Conservation (phyloP, 2,329 filamentous ascomycete genomes). For the Colletotrichum sp. region DNA sequence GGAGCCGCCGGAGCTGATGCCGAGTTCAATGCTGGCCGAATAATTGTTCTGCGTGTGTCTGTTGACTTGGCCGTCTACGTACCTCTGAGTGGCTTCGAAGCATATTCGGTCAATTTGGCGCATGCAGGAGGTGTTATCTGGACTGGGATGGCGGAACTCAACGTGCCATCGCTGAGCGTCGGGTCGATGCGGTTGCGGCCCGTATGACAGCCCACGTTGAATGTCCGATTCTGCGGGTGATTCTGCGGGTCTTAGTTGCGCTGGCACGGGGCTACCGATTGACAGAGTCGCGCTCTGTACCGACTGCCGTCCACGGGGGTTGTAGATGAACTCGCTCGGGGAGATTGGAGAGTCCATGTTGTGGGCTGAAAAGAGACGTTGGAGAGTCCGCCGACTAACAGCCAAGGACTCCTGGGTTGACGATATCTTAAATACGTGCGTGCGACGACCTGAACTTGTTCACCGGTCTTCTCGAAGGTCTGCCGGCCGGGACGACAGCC, state of each 20-base stretch:
- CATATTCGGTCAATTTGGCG: constrained; percentile 26
- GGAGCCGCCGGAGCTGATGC: too few species aligned
- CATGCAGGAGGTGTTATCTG: not conserved
- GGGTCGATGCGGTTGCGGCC: not conserved
- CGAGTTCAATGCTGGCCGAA: not conserved
- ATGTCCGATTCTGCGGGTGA: too few species aligned
- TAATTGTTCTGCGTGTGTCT: constrained; percentile 17
- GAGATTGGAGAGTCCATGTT: not conserved
- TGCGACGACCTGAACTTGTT: not conserved
- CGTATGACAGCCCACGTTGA: not conserved
- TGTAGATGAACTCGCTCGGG: constrained; percentile 15
- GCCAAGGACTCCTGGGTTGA: not conserved
- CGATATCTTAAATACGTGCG: not conserved
- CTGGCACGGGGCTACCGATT: too few species aligned
- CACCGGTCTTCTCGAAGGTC: not conserved
- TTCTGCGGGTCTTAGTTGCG: too few species aligned
- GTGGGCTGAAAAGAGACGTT: not conserved
- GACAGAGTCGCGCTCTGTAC: not conserved
- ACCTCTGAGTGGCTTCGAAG: constrained; percentile 25
- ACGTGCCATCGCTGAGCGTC: not conserved
- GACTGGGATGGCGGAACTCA: not conserved
- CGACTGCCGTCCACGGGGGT: not conserved
- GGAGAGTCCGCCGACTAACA: not conserved
- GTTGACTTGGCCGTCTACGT: constrained; percentile 26
- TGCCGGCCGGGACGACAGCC: not conserved